These are phyloP conservation scores for Vigna hirtella DNA, from an alignment of 306 rosid genomes.

Conservation along the genomic window DNA sequence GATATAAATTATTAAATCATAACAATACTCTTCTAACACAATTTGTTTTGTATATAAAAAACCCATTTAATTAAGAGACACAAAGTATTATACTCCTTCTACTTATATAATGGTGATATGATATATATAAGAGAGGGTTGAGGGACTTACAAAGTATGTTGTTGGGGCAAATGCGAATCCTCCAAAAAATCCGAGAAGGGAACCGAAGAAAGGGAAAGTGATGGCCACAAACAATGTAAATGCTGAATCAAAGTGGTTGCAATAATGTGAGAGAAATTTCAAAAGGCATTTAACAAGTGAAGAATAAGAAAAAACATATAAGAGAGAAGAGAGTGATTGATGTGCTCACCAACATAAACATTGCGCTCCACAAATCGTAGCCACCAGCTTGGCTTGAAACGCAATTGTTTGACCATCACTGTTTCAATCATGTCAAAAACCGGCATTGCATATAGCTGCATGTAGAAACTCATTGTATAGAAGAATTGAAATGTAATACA, in stretches of 20 bases:
- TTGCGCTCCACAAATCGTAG: slow-evolving; percentile 65
- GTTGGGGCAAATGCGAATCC: slow-evolving; percentile 87
- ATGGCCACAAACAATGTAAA: slow-evolving; percentile 76
- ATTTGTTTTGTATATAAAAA: no score
- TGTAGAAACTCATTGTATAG: not conserved
- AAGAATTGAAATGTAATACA: no score
- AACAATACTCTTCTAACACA: no score
- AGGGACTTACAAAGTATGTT: slow-evolving; percentile 66
- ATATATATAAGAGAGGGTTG: not conserved
- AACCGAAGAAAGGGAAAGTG: slow-evolving; percentile 75
- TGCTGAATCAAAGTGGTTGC: slow-evolving; percentile 48
- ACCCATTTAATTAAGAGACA: not conserved
- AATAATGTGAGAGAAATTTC: slow-evolving; percentile 1
- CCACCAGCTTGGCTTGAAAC: slow-evolving; percentile 52
- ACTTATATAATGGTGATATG: no score
- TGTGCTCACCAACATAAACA: slow-evolving; percentile 67
- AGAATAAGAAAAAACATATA: not conserved
- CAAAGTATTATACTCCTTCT: no score
- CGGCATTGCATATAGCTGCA: slow-evolving; percentile 81
- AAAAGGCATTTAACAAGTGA: not conserved
- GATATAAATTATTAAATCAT: not conserved
- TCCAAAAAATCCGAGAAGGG: slow-evolving; percentile 73
- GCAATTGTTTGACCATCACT: slow-evolving; percentile 57
- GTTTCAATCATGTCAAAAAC: slow-evolving; percentile 90
- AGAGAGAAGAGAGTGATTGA: slow-evolving; percentile 6